These are phyloP conservation scores for Phytophthora macrochlamydospora DNA, from an alignment of 352 stramenopile genomes.

Conservation along the genomic window DNA sequence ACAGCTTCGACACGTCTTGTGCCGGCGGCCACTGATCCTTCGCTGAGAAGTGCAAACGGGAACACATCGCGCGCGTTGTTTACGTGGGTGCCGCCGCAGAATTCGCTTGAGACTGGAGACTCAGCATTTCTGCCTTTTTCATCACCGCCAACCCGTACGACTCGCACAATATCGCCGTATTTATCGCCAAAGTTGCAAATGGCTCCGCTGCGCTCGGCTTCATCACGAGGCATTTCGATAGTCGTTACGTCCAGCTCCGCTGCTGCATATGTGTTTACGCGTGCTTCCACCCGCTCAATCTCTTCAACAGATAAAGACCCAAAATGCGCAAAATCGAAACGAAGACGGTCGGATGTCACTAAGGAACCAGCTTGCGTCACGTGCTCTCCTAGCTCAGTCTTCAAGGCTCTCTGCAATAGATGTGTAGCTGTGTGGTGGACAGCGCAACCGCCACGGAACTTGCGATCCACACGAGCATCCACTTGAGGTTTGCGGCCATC, in stretches of 20 bases:
- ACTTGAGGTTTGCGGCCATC: constrained; percentile 22
- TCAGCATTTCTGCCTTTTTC: constrained; percentile 2
- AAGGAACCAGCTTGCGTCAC: constrained; percentile 76
- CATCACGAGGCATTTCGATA: constrained; percentile 42
- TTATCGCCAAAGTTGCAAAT: constrained; percentile 87
- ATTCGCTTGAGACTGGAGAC: constrained; percentile 53
- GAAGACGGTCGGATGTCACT: constrained; percentile 63
- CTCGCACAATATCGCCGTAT: constrained; percentile 78
- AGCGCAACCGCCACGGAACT: constrained; percentile 54
- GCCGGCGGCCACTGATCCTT: constrained; percentile 78
- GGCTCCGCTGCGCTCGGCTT: constrained; percentile 65
- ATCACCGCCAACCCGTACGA: constrained; percentile 61
- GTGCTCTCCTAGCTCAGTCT: constrained; percentile 68
- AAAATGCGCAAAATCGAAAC: constrained; percentile 89
- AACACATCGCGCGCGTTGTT: constrained; percentile 51
- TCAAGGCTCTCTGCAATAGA: constrained; percentile 72
- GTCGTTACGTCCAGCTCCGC: constrained; percentile 45
- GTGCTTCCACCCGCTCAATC: constrained; percentile 55
- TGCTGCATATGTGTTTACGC: constrained; percentile 64
- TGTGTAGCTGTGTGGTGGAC: constrained; percentile 85
- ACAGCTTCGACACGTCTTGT: constrained; percentile 79
- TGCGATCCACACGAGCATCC: constrained; percentile 50
- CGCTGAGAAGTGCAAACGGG: constrained; percentile 76
- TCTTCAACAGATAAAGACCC: constrained; percentile 64
- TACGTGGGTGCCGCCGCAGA: constrained; percentile 83